These are phyloP conservation scores for Rhododendron vialii DNA, from an alignment of 148 eudicot genomes.

Conservation along the genomic window DNA sequence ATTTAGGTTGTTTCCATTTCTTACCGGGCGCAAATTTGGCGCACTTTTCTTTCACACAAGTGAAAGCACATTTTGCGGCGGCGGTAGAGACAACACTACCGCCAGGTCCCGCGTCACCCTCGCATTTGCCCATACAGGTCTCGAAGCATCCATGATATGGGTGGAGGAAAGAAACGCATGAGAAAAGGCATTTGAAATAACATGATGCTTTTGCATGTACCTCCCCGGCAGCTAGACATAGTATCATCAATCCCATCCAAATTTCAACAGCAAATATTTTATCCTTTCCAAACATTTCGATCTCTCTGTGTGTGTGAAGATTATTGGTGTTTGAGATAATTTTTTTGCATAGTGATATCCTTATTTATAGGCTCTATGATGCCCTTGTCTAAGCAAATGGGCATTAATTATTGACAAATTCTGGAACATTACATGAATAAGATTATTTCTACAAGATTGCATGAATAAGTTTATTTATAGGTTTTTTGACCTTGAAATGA, in stretches of 20 bases:
- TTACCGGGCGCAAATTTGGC: background rate
- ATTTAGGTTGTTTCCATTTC: background rate
- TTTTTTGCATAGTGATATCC: background rate
- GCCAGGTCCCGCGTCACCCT: no score
- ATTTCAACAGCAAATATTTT: background rate
- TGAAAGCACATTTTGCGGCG: background rate
- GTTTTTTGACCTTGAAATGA: background rate
- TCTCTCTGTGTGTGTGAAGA: background rate
- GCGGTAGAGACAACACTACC: background rate
- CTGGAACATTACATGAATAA: background rate
- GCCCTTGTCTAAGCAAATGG: background rate
- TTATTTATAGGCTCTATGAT: background rate
- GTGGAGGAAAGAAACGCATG: no score
- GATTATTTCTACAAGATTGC: background rate
- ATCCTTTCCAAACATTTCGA: background rate
- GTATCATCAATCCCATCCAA: background rate
- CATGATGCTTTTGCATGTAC: background rate
- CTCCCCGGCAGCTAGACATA: background rate
- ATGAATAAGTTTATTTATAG: background rate
- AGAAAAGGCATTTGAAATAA: background rate
- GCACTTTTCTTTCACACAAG: background rate
- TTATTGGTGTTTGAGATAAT: background rate
- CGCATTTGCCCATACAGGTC: background rate
- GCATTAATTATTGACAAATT: background rate
- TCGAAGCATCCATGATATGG: background rate